These are phyloP conservation scores for Gossypium stocksii DNA, from an alignment of 345 rosid species.

Conservation along the genomic window DNA sequence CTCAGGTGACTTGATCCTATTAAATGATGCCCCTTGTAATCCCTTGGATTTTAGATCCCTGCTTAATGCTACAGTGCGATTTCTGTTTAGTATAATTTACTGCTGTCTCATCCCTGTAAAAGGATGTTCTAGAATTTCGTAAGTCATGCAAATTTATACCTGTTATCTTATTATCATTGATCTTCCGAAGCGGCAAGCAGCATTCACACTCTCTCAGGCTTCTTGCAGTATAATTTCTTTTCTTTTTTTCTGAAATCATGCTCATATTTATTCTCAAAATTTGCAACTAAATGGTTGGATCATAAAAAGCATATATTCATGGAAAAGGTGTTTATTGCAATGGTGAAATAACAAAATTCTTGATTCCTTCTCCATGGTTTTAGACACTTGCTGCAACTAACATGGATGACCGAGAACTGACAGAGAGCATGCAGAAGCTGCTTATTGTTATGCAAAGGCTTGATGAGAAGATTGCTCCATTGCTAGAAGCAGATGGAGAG, in stretches of 20 bases:
- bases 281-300: neutral
- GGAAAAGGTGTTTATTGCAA: neutral
- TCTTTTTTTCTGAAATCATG: too few relatives aligned
- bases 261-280: neutral
- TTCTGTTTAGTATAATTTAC: neutral
- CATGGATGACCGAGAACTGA: constrained; percentile 78
- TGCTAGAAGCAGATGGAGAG: constrained; percentile 88
- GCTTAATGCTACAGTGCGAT: neutral
- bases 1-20: constrained; percentile 54
- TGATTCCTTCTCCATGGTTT: constrained; percentile 11
- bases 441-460: constrained; percentile 93
- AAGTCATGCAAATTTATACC: neutral
- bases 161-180: neutral
- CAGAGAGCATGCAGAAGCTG: constrained; percentile 89
- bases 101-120: neutral
- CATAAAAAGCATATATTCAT: neutral
- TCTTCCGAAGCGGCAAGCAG: neutral
- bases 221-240: neutral
- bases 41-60: constrained; percentile 1
- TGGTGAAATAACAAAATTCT: constrained; percentile 1
- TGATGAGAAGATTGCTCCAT: constrained; percentile 78
- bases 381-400: constrained; percentile 91
- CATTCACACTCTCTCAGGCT: neutral
- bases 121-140: neutral
- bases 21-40: constrained; percentile 9